Percentiles rank a stretch among this genome's conserved stretches.
phyloP scores from a whole-genome alignment of 176 grass and related monocot genomes.

The Carex scoparia region DNA sequence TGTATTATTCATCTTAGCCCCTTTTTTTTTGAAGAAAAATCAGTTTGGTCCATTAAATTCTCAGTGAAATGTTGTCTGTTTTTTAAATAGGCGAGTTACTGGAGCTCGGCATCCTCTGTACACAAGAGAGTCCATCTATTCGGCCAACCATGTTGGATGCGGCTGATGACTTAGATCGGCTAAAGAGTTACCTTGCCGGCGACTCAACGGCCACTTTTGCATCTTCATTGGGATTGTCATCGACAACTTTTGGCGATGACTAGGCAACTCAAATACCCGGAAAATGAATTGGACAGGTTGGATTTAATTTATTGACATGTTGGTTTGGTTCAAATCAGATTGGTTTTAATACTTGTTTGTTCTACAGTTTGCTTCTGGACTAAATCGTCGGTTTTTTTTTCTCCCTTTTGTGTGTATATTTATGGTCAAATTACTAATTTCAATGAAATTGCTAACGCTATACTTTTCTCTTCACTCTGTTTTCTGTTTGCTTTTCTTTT shows the following conservation, averaged over 20 bases:
- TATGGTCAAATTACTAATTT: not conserved
- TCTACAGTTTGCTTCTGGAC: not conserved
- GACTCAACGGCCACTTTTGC: constrained; percentile 72
- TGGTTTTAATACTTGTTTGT: not conserved
- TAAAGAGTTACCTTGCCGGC: constrained; percentile 72
- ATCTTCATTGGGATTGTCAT: constrained; percentile 65
- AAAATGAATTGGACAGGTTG: too few relatives aligned
- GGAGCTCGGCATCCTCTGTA: constrained; percentile 76
- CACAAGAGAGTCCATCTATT: constrained; percentile 45
- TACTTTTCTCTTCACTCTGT: not conserved
- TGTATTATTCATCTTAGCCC: not conserved
- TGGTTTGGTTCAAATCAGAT: not conserved
- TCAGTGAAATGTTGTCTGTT: not conserved
- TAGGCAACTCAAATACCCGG: not conserved
- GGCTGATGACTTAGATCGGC: constrained; percentile 66
- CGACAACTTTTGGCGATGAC: constrained; percentile 47
- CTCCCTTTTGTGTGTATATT: not conserved
- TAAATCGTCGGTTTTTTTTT: not conserved
- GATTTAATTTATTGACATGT: too few relatives aligned
- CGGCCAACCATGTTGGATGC: constrained; percentile 79
- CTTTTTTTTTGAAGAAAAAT: not conserved
- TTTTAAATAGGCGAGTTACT: constrained; percentile 48
- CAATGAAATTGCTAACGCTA: not conserved
- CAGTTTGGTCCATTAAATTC: too few relatives aligned
- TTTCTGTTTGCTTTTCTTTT: not conserved